Evolutionary conservation across 2,329 filamentous ascomycete genomes (phyloP).

Genomic region (Arthroderma sp.): DNA sequence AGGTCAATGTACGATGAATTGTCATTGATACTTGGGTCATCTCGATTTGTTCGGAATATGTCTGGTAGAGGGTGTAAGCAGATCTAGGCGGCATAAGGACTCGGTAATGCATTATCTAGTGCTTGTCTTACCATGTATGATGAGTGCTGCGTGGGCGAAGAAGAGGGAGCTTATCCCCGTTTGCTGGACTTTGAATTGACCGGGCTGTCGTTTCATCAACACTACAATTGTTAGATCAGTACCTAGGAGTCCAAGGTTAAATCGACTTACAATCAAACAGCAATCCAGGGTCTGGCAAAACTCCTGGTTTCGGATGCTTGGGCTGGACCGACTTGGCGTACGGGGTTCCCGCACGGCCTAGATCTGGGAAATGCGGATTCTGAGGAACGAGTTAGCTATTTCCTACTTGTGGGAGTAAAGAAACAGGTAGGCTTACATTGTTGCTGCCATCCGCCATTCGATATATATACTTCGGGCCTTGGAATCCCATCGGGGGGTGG

Average conservation of each 20-base stretch:
- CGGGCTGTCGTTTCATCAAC: no score
- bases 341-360: conserved; percentile 16
- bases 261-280: conserved; percentile 13
- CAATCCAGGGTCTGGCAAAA: conserved; percentile 14
- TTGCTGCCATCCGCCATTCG: conserved; percentile 19
- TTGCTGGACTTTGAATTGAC: not conserved
- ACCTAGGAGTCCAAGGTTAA: conserved; percentile 2
- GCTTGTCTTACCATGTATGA: conserved; percentile 33
- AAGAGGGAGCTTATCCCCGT: not conserved
- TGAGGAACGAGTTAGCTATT: conserved; percentile 3
- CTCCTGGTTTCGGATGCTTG: conserved; percentile 10
- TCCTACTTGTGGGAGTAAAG: not conserved
- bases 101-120: no score
- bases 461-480: conserved; percentile 19
- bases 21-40: conserved; percentile 22
- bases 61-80: conserved; percentile 14
- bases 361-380: conserved; percentile 13
- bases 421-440: conserved; percentile 8
- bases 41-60: conserved; percentile 29
- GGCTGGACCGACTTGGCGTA: conserved; percentile 17
- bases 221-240: no score
- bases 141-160: conserved; percentile 39
- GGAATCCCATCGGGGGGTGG: conserved; percentile 15
- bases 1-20: conserved; percentile 37
- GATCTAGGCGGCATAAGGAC: not conserved